Percentiles rank a stretch among this genome's conserved stretches.
Conservation (phyloP, 208 protist genomes). For the Angomonas ambiguus region DNA sequence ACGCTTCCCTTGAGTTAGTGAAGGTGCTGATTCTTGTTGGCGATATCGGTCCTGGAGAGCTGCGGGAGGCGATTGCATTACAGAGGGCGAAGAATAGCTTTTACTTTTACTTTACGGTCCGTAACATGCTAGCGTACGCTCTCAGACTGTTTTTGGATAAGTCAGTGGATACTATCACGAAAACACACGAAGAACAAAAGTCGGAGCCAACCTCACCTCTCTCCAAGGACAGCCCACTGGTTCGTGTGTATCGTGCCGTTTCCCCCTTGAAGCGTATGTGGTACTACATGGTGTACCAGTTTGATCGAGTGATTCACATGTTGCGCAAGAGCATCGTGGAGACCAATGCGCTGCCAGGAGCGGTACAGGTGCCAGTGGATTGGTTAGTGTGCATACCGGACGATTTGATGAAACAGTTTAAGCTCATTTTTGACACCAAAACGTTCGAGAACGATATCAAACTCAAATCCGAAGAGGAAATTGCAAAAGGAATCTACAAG, state of each 20-base stretch:
- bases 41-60: not conserved
- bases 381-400: not conserved
- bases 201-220: not conserved
- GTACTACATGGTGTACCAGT: conserved; percentile 5
- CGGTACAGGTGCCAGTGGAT: not conserved
- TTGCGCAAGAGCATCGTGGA: not conserved
- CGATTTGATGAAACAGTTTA: conserved; percentile 3
- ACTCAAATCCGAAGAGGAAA: not conserved
- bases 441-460: not conserved
- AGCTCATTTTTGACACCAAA: not conserved
- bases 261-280: not conserved
- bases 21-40: not conserved
- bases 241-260: not conserved
- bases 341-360: not conserved
- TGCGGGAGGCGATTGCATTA: not conserved
- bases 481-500: not conserved
- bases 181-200: not conserved
- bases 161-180: not conserved
- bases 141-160: not conserved
- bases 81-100: not conserved
- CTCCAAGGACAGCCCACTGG: not conserved
- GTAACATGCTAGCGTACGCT: not conserved
- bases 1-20: not conserved
- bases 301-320: not conserved
- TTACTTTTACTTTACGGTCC: not conserved